Evolutionary conservation across 176 grass and related monocot species (phyloP), one percentile per base, ranked within the genome.

Genomic region (Ananas comosus): DNA sequence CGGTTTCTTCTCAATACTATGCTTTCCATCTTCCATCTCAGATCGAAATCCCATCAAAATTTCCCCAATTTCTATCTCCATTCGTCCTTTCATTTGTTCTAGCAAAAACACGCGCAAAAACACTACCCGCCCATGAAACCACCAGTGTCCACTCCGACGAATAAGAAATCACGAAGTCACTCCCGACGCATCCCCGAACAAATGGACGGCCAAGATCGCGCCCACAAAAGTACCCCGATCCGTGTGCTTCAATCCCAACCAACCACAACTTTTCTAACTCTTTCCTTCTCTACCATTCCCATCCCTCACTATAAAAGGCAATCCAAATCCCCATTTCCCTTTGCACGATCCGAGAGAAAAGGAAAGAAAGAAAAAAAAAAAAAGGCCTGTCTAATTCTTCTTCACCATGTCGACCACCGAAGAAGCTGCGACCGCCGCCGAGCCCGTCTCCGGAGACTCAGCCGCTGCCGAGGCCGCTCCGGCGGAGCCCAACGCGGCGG

Each of bases 101-200:
- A 7, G 54, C 51, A 81, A 80, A 67, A 76, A 74, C 88, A 71
- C 56, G 11, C 33, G 59, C 70, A 87, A 82, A 82, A 18, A 88
- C 88, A 87, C 57, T 3, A 2, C 51, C 6, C 17, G 2, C 2
- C 11, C 63, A 54, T 17, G 68, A 11, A 64, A 23, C 21, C 83
- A 11, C 3, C 67, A 51, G 49, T 49, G 11, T 33, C 56, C 64
- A 58, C n/a, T 14, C 22, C 7, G 54, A 28, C 33, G 33, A 42
- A 42, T 42, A 49, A 61, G 19, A 51, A 14, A 52, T 51, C 51
- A 13, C 28, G 51, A 79, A 71, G 7, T 48, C 70, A 53, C 29
- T 79, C 23, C 56, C 12, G 18, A 69, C 48, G 52, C 18, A 18
- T 70, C 67, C 49, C 10, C 19, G 51, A 52, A 16, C 77, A 80